Conservation (phyloP, 1,284 basidiomycete species). For the Veloporphyrellus conicus region DNA sequence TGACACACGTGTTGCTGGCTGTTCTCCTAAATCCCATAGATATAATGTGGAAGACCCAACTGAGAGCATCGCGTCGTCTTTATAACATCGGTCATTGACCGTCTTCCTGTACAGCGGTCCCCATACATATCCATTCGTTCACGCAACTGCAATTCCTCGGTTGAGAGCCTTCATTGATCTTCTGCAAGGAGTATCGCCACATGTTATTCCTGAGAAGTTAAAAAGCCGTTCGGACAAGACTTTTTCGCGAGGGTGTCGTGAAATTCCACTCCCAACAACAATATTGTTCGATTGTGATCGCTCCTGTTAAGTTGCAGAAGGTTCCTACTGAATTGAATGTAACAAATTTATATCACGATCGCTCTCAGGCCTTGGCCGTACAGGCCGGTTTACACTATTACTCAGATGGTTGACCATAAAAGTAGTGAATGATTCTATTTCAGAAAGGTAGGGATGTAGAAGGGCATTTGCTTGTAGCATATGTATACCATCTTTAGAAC, state of each 20-base stretch:
- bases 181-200: not conserved
- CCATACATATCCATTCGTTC: no score
- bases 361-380: no score
- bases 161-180: not conserved
- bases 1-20: not conserved
- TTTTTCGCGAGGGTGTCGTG: not conserved
- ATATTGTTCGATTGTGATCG: not conserved
- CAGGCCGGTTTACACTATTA: no score
- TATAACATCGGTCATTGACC: not conserved
- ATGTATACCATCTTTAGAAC: no score
- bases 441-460: no score
- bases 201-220: not conserved
- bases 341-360: no score
- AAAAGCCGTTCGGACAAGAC: not conserved
- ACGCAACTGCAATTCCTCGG: not conserved
- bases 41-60: not conserved
- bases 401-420: no score
- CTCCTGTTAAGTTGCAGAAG: no score
- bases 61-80: not conserved
- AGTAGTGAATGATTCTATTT: no score
- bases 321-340: not conserved
- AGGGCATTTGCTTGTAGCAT: no score
- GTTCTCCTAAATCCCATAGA: not conserved
- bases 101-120: no score
- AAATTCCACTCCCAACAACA: not conserved